Percentiles rank a stretch among this genome's conserved stretches.
These are phyloP conservation scores for Tolypocladium amazonense DNA, from an alignment of 2,329 filamentous ascomycete species.

Conservation along the genomic window DNA sequence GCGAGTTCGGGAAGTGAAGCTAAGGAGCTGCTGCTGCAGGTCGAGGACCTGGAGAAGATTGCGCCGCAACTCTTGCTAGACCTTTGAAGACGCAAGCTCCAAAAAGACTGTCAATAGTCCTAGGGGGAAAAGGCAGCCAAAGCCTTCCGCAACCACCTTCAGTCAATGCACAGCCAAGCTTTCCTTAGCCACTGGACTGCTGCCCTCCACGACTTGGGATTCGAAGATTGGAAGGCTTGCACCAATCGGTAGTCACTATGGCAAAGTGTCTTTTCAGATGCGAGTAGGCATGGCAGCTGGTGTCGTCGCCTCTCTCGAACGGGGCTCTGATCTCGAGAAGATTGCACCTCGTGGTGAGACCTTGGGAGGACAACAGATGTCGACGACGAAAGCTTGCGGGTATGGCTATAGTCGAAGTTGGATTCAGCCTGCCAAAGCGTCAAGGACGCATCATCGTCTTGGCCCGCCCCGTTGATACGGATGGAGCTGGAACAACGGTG, in stretches of 20 bases:
- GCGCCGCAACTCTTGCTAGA: conserved; percentile 79
- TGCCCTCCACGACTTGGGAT: not conserved
- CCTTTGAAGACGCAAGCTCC: conserved; percentile 41
- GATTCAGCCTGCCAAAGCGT: not conserved
- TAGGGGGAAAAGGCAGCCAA: not conserved
- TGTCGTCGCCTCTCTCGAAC: not conserved
- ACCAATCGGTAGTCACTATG: not conserved
- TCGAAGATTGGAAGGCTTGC: not conserved
- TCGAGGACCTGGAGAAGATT: conserved; percentile 83
- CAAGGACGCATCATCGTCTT: not conserved
- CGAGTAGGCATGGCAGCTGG: not conserved
- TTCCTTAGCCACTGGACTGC: not conserved
- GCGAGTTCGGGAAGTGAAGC: not conserved
- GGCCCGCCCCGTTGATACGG: not conserved
- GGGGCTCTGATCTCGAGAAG: not conserved
- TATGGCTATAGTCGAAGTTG: not conserved
- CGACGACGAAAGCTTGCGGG: not conserved
- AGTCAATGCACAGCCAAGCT: not conserved
- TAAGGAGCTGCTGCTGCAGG: conserved; percentile 30
- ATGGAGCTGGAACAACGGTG: not conserved
- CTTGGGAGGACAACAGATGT: not conserved
- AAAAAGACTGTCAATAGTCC: too few species aligned
- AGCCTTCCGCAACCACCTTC: not conserved
- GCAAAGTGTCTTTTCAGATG: not conserved
- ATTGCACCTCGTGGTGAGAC: not conserved